Evolutionary conservation across 345 rosid species (phyloP), one percentile per base, ranked within the genome.

Genomic region (Tarenaya hassleriana): DNA sequence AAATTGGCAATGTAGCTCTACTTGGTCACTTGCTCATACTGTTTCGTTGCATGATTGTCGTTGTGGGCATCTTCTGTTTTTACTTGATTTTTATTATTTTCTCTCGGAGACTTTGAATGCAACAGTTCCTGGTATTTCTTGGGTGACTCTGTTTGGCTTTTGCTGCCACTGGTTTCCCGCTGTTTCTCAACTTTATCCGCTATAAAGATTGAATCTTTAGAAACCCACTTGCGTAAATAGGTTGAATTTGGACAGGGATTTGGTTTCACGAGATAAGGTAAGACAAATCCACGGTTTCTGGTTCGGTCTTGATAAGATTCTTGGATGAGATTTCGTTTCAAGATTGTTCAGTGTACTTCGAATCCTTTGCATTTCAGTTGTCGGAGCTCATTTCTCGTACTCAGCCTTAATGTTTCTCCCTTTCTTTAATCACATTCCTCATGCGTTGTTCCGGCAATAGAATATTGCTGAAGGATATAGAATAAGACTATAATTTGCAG

Each of bases 61-160:
- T 7, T 16, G 34, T 52, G 51, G 41, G 47, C 18, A 19, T 15
- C 40, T 10, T 13, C 55, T 63, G 7, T 35, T 39, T 31, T 44
- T 16, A 35, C 15, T 11, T 16, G 8, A 16, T 44, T 21, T 0
- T 7, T 44, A 24, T 24, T 24, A n/a, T n/a, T 14, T 0, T 14
- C 10, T 5, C 18, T 21, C 5, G 15, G 40, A 49, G 24, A 50
- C 7, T 1, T 43, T n/a, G 47, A 50, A 48, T 43, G 48, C 27
- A 64, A 64, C 62, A 56, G 68, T 56, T 53, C 41, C 50, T 48
- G 56, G 61, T 24, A 24, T 24, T 24, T 24, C 29, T 24, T 24
- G 56, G 50, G 49, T 42, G 21, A 49, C 57, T 34, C 62, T 13
- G 69, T 55, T 63, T 40, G 35, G 33, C 24, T 58, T 38, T 58